Evolutionary conservation across 352 stramenopile genomes (phyloP).

Genomic region (Pythium insidiosum): DNA sequence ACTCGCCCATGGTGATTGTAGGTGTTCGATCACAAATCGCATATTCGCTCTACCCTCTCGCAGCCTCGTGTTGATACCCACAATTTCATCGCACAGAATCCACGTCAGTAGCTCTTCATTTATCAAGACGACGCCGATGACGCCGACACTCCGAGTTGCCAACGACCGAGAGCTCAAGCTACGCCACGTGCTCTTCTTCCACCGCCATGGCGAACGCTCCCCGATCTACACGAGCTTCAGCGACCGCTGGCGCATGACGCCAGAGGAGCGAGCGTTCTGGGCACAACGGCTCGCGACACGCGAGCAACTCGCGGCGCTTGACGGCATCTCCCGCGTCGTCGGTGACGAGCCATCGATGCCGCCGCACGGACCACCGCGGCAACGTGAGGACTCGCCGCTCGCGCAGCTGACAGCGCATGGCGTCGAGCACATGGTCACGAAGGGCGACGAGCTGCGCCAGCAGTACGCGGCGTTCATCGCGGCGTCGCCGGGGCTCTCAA

Average conservation of each 20-base stretch:
- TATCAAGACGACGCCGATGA: no score
- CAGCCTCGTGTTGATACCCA: no score
- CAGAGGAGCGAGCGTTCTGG: conserved; percentile 62
- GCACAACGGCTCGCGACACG: conserved; percentile 38
- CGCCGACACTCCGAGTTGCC: no score
- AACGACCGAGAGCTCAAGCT: no score
- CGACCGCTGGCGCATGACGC: conserved; percentile 35
- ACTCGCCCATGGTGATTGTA: no score
- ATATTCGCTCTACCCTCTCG: no score
- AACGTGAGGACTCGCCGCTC: conserved; percentile 33
- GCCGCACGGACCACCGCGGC: conserved; percentile 30
- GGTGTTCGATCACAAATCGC: no score
- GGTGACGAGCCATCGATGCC: conserved; percentile 28
- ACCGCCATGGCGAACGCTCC: conserved; percentile 74
- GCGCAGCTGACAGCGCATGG: conserved; percentile 55
- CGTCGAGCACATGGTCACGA: conserved; percentile 59
- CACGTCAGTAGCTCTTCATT: no score
- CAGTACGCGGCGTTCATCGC: conserved; percentile 38
- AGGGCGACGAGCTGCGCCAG: conserved; percentile 36
- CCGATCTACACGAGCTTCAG: conserved; percentile 57
- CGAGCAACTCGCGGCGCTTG: conserved; percentile 36
- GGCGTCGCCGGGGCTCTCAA: conserved; percentile 1
- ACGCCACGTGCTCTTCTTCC: conserved; percentile 70
- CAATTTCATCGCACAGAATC: no score
- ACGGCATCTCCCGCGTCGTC: conserved; percentile 36